Percentiles rank a stretch among this genome's conserved stretches.
phyloP scores from a whole-genome alignment of 176 grass and related monocot genomes.

The Chrysopogon serrulatus region DNA sequence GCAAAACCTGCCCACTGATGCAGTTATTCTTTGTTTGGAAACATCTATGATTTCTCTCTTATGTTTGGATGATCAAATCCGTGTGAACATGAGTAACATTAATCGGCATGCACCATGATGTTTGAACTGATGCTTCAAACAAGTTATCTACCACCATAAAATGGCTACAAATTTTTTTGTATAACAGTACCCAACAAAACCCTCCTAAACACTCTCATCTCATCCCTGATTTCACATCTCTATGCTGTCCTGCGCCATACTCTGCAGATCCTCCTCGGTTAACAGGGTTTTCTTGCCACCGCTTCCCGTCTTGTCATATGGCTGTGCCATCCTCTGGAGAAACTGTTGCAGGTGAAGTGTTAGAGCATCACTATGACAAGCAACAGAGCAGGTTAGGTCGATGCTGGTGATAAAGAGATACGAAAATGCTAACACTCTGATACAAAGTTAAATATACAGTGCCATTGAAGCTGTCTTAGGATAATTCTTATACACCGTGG shows the following conservation, averaged over 20 bases:
- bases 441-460: background rate
- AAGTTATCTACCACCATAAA: background rate
- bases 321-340: conserved; percentile 91
- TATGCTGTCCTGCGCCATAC: conserved; percentile 52
- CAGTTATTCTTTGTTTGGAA: background rate
- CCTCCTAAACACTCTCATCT: conserved; percentile 1
- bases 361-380: background rate
- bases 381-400: background rate
- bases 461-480: background rate
- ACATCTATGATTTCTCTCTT: background rate
- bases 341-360: conserved; percentile 41
- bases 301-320: conserved; percentile 74
- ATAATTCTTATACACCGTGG: background rate
- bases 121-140: background rate
- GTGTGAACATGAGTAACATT: background rate
- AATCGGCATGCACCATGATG: no score
- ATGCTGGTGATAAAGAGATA: background rate
- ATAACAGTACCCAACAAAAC: background rate
- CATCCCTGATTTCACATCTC: conserved; percentile 27
- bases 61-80: background rate
- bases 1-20: background rate
- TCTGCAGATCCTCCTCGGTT: conserved; percentile 74
- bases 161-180: conserved; percentile 17
- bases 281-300: conserved; percentile 71
- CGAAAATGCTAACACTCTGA: no score